Evolutionary conservation across 805 yeast species (phyloP).

Genomic region (Vanderwaltozyma tropicalis): DNA sequence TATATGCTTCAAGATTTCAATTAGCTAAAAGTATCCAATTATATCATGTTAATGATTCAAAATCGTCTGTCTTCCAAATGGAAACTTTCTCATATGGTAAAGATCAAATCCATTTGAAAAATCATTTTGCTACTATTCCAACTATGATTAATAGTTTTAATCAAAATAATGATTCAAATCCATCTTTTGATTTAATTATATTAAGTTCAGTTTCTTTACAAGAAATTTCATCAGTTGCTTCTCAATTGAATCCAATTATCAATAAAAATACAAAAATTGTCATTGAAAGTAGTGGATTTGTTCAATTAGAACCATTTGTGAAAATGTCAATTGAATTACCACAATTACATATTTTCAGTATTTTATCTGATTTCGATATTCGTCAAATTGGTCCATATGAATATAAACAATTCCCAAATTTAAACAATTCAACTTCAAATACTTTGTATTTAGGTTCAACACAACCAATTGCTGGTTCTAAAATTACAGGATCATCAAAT

Average conservation of each 20-base stretch:
- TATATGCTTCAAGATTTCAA: slow-evolving; percentile 27
- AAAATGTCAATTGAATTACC: slow-evolving; percentile 33
- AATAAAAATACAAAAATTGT: slow-evolving; percentile 41
- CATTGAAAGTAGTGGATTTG: slow-evolving; percentile 61
- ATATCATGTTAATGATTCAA: slow-evolving; percentile 23
- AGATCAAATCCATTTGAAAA: slow-evolving; percentile 15
- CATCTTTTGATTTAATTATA: slow-evolving; percentile 35
- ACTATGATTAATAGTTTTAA: slow-evolving; percentile 7
- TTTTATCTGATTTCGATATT: slow-evolving; percentile 54
- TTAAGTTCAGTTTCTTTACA: slow-evolving; percentile 41
- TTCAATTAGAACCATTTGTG: slow-evolving; percentile 63
- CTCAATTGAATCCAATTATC: slow-evolving; percentile 31
- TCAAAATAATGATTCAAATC: slow-evolving; percentile 2
- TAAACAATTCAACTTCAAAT: slow-evolving; percentile 31
- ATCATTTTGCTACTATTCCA: slow-evolving; percentile 21
- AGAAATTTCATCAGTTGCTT: slow-evolving; percentile 36
- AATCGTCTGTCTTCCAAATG: slow-evolving; percentile 12
- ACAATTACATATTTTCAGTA: slow-evolving; percentile 37
- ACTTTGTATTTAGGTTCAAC: slow-evolving; percentile 36
- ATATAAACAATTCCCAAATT: slow-evolving; percentile 23
- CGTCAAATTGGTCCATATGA: slow-evolving; percentile 30
- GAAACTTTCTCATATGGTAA: slow-evolving; percentile 23
- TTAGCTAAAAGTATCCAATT: slow-evolving; percentile 28
- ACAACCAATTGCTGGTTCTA: neutral
- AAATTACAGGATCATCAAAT: slow-evolving; percentile 6